phyloP scores from a whole-genome alignment of 139 green algal species.

The Mesostigma viride region DNA sequence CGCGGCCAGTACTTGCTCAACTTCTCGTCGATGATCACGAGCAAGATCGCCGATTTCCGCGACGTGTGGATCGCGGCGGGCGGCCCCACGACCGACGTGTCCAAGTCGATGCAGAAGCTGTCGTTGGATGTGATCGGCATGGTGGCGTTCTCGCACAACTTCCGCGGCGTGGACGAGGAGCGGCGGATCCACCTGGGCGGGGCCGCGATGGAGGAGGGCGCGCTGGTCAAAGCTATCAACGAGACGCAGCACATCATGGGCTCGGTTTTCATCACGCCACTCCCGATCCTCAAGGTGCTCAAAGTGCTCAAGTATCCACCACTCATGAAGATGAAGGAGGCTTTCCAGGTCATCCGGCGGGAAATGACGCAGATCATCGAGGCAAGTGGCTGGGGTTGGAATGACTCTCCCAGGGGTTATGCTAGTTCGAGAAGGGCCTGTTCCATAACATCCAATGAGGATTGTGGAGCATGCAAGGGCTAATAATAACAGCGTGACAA shows the following conservation, averaged over 20 bases:
- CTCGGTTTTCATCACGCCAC: constrained; percentile 60
- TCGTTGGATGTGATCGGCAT: constrained; percentile 56
- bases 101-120: constrained; percentile 51
- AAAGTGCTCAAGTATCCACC: constrained; percentile 33
- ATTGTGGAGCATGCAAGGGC: too few species aligned
- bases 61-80: not conserved
- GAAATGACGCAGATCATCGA: constrained; percentile 11
- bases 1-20: constrained; percentile 31
- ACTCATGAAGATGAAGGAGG: constrained; percentile 37
- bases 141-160: constrained; percentile 57
- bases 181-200: not conserved
- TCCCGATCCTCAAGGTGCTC: constrained; percentile 49
- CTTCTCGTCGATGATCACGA: constrained; percentile 40
- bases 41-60: not conserved
- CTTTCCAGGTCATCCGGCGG: constrained; percentile 36
- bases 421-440: too few species aligned
- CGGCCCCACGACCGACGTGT: constrained; percentile 39
- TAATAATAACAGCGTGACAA: too few species aligned
- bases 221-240: constrained; percentile 51
- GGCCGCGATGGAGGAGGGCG: constrained; percentile 22
- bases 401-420: too few species aligned
- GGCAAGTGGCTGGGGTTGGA: too few species aligned
- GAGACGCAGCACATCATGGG: constrained; percentile 39
- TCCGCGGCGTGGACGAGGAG: constrained; percentile 31
- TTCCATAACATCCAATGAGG: too few species aligned